Evolutionary conservation across 441 rosid species (phyloP).

Genomic region (Jatropha podagrica): DNA sequence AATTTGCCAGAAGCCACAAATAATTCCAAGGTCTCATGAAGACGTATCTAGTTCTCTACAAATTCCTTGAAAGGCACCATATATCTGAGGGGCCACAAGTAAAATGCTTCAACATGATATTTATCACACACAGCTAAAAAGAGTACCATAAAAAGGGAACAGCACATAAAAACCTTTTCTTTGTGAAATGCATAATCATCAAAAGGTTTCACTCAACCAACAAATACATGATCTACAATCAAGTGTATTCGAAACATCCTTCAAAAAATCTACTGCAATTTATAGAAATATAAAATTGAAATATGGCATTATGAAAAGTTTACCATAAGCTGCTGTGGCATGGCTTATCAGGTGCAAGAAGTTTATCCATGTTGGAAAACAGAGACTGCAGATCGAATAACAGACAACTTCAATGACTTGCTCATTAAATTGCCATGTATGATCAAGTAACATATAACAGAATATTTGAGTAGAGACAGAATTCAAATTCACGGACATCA

Average conservation of each 20-base stretch:
- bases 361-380: conserved; percentile 66
- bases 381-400: conserved; percentile 56
- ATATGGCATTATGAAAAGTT: conserved; percentile 8
- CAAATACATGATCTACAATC: neutral
- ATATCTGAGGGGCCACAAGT: neutral
- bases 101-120: neutral
- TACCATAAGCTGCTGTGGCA: conserved; percentile 91
- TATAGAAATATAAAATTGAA: neutral
- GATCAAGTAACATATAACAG: neutral
- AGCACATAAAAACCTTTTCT: neutral
- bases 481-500: neutral
- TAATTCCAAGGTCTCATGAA: neutral
- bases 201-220: neutral
- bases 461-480: neutral
- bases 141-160: neutral
- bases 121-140: neutral
- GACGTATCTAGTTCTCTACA: neutral
- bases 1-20: neutral
- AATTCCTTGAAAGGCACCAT: neutral
- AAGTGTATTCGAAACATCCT: neutral
- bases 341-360: conserved; percentile 78
- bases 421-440: neutral
- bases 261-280: neutral
- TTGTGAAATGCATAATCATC: neutral
- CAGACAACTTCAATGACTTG: neutral